Conservation (phyloP, 176 grass and related monocot genomes). For the Triticum turgidum region DNA sequence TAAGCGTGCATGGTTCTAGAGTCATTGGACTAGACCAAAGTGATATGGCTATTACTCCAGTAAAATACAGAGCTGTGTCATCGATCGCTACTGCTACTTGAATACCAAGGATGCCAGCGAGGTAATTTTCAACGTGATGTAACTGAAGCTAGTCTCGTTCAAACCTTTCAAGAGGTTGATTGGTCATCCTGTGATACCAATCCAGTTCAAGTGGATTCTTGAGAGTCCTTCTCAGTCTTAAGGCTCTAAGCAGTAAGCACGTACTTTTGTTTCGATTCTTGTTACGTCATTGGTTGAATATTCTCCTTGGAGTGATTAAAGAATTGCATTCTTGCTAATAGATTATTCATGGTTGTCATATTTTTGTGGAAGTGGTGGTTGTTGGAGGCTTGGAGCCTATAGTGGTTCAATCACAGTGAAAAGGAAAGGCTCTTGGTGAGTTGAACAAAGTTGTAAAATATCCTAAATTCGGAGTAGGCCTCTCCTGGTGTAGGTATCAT, state of each 20-base stretch:
- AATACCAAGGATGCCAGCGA: too few relatives aligned
- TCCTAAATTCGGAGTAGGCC: too few relatives aligned
- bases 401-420: neutral
- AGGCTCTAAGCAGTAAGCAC: too few relatives aligned
- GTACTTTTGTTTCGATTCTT: neutral
- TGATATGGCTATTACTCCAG: neutral
- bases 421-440: neutral
- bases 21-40: neutral
- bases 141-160: neutral
- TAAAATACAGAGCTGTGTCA: neutral
- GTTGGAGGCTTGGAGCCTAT: neutral
- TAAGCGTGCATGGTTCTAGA: neutral
- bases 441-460: too few relatives aligned
- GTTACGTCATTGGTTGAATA: too few relatives aligned
- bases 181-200: neutral
- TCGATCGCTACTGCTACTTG: neutral
- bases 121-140: too few relatives aligned
- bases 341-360: neutral
- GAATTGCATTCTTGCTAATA: neutral
- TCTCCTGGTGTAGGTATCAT: too few relatives aligned
- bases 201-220: neutral
- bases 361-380: neutral
- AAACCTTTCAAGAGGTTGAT: neutral
- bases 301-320: neutral
- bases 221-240: neutral